Conservation (phyloP, 75 land plant genomes). For the Gnetum montanum region DNA sequence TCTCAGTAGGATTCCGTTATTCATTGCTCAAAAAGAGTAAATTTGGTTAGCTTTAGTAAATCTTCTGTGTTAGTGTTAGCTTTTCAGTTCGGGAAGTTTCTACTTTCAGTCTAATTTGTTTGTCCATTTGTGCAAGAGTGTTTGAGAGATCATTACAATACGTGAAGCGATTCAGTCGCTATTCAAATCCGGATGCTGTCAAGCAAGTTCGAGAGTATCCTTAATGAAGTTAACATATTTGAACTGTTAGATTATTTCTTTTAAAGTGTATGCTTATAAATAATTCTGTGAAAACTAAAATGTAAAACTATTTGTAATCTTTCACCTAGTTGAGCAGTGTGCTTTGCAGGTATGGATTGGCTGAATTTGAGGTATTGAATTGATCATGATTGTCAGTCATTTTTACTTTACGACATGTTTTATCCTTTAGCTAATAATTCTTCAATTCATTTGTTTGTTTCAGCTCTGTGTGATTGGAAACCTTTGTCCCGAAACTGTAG, state of each 20-base stretch:
- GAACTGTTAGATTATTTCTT: not conserved
- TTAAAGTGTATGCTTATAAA: not conserved
- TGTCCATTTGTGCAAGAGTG: too few relatives aligned
- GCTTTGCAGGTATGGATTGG: slow-evolving; percentile 60
- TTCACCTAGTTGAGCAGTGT: slow-evolving; percentile 53
- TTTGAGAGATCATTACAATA: slow-evolving; percentile 94
- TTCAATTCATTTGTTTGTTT: not conserved
- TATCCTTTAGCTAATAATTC: not conserved
- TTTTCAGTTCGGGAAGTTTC: not conserved
- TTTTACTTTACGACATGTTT: not conserved
- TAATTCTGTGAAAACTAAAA: not conserved
- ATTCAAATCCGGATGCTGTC: slow-evolving; percentile 86
- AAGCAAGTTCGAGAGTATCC: slow-evolving; percentile 99
- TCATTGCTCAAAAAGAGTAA: not conserved
- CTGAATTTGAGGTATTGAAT: slow-evolving; percentile 78
- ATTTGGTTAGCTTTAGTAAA: not conserved
- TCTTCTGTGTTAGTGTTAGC: not conserved
- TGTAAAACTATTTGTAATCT: slow-evolving; percentile 7
- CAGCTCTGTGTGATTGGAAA: slow-evolving; percentile 95
- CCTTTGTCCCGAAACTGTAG: slow-evolving; percentile 24
- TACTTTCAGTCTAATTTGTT: not conserved
- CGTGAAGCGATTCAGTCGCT: slow-evolving; percentile 92
- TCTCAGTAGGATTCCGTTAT: slow-evolving; percentile 63
- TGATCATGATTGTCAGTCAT: not conserved
- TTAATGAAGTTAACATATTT: not conserved